These are phyloP conservation scores for Nakazawaea peltata DNA, from an alignment of 805 yeast genomes.

Conservation along the genomic window DNA sequence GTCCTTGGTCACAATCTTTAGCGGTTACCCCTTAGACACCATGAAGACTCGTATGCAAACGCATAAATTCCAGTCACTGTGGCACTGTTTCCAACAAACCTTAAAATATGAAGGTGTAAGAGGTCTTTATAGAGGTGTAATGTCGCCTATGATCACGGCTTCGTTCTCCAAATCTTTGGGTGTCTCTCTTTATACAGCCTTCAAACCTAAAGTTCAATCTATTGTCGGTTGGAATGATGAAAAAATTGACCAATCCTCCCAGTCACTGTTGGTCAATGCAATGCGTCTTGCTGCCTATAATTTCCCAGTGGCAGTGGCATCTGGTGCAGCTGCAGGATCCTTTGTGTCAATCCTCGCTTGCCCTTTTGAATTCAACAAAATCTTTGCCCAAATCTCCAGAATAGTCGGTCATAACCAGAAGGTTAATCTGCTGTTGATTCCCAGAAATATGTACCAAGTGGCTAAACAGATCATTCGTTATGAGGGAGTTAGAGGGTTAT, in stretches of 20 bases:
- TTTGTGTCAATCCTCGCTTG: conserved; percentile 59
- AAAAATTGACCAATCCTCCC: too few species aligned
- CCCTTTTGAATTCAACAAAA: conserved; percentile 80
- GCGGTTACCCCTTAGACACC: conserved; percentile 86
- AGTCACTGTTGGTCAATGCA: too few species aligned
- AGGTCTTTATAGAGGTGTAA: conserved; percentile 71
- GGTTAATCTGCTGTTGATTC: conserved; percentile 13
- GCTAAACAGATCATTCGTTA: conserved; percentile 45
- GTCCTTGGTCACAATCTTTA: conserved; percentile 52
- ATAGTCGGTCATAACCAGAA: conserved; percentile 27
- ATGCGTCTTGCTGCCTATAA: conserved; percentile 20
- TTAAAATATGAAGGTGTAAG: conserved; percentile 50
- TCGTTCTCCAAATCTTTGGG: conserved; percentile 58
- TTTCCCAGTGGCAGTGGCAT: conserved; percentile 36
- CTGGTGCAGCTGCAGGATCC: conserved; percentile 66
- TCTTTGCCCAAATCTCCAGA: conserved; percentile 67
- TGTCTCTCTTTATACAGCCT: conserved; percentile 52
- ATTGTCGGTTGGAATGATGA: conserved; percentile 11
- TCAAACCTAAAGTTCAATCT: conserved; percentile 33
- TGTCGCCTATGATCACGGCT: conserved; percentile 65
- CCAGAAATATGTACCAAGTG: conserved; percentile 29
- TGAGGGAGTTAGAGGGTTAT: conserved; percentile 58
- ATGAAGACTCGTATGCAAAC: conserved; percentile 84
- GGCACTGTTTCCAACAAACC: conserved; percentile 51
- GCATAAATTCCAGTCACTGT: conserved; percentile 48